Base-by-base conservation (phyloP, 306 rosid genomes). In the Dryas alaskensis region DNA sequence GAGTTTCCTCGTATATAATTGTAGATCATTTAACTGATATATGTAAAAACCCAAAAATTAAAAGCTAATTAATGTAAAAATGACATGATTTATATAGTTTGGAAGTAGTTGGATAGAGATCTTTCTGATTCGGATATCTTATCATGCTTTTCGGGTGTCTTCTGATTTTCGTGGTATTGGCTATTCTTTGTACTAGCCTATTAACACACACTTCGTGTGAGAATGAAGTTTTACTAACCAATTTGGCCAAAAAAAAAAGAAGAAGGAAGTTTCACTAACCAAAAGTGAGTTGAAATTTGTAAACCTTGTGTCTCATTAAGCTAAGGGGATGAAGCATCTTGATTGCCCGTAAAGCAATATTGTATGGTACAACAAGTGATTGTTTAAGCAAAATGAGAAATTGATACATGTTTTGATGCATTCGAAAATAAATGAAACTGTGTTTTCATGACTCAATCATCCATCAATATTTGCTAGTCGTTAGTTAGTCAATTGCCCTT, bases 1-100 rank as follows among this genome's bases (percentile, higher is more conserved):
- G 4, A 47, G 44, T 44, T 74, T 49, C 70, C n/a, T 6, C 47
- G 46, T 67, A 53, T 74, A 73, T 53, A 60, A 53, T 3, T 69
- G 40, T 12, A 70, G 37, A 57, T 19, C 14, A 17, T 70, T 42
- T n/a, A 42, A 42, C 40, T 50, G 16, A 68, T 65, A 1, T 8
- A 37, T 8, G 44, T 16, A 31, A 46, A 46, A 11, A 8, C 73
- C 19, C 14, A n/a, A 0, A 2, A n/a, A 37, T 16, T 1, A 8
- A n/a, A n/a, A 68, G 12, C 10, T 4, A 31, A 45, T 39, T 14
- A 10, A n/a, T 8, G 39, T 22, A 69, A 52, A 51, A n/a, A 1
- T 8, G 51, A n/a, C 25, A 4, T 44, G 9, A 14, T 45, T 4
- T 70, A 44, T 5, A 31, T 51, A 68, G 64, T 43, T 17, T 69